A percentile compares a stretch with the other conserved stretches of the same genome.
These are phyloP conservation scores for Auriculariales sp. DNA, from an alignment of 768 basidiomycete genomes.

Conservation along the genomic window DNA sequence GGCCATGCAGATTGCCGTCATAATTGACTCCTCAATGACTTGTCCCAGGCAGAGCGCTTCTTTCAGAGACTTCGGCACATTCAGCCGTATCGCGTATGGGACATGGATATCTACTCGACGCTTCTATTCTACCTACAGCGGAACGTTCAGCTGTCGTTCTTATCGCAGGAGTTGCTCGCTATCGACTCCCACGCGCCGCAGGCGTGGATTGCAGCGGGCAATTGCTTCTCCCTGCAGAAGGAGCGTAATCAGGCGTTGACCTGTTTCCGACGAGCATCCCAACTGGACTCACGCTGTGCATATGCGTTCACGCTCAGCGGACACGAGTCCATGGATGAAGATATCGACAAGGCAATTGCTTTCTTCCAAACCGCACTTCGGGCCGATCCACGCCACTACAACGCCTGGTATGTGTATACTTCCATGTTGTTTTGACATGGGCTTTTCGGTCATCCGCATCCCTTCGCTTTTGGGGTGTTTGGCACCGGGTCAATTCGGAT, in stretches of 20 bases:
- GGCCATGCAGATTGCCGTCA: slow-evolving; percentile 8
- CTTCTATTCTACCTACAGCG: slow-evolving; percentile 88
- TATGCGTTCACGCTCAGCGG: slow-evolving; percentile 95
- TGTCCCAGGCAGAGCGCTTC: slow-evolving; percentile 67
- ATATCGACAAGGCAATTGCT: slow-evolving; percentile 78
- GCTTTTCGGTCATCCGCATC: slow-evolving; percentile 1
- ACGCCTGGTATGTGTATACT: slow-evolving; percentile 70
- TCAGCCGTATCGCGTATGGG: slow-evolving; percentile 80
- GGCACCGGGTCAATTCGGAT: slow-evolving; percentile 16
- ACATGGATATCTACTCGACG: slow-evolving; percentile 95
- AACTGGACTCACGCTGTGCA: slow-evolving; percentile 79
- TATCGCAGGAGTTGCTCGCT: slow-evolving; percentile 83
- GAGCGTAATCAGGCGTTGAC: slow-evolving; percentile 86
- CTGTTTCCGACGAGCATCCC: slow-evolving; percentile 84
- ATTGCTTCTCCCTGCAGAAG: slow-evolving; percentile 88
- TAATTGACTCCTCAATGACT: slow-evolving; percentile 8
- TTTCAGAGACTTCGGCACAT: slow-evolving; percentile 69
- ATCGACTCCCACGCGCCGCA: slow-evolving; percentile 72
- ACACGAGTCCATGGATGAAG: slow-evolving; percentile 93
- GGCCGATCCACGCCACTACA: slow-evolving; percentile 87
- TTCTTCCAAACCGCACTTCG: slow-evolving; percentile 89
- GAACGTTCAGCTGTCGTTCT: slow-evolving; percentile 72
- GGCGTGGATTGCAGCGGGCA: slow-evolving; percentile 94
- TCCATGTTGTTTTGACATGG: neutral
- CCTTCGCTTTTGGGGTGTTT: slow-evolving; percentile 9